Evolutionary conservation across 2,329 filamentous ascomycete species (phyloP).

Genomic region (Nannizziopsis barbatae): DNA sequence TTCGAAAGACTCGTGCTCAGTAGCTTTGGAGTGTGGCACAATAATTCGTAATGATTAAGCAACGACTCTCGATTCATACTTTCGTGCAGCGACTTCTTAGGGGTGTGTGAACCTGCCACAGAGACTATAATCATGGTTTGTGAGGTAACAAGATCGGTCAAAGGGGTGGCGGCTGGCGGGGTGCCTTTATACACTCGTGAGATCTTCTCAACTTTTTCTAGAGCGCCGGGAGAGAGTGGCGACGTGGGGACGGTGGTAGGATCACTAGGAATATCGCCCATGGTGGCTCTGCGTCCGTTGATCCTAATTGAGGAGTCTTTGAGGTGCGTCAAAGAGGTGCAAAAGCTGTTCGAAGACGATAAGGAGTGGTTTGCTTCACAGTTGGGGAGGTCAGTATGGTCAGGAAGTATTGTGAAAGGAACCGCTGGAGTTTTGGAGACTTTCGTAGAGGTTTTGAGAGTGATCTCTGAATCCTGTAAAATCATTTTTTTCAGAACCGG

Average conservation of each 20-base stretch:
- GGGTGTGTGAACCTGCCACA: too few relatives aligned
- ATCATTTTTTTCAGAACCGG: too few relatives aligned
- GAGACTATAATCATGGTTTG: too few relatives aligned
- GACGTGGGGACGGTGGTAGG: not conserved
- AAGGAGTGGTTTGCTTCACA: not conserved
- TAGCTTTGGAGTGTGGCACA: not conserved
- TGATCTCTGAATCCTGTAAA: too few relatives aligned
- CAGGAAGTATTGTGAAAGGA: not conserved
- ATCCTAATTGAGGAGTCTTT: not conserved
- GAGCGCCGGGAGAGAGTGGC: not conserved
- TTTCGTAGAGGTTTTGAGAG: too few relatives aligned
- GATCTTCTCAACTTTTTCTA: slow-evolving; percentile 2
- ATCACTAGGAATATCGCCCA: not conserved
- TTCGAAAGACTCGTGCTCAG: slow-evolving; percentile 1
- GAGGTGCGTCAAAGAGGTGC: not conserved
- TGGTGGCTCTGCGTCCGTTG: not conserved
- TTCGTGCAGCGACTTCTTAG: not conserved
- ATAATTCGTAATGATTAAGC: not conserved
- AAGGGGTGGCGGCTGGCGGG: too few relatives aligned
- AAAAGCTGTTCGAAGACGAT: not conserved
- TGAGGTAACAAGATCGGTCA: too few relatives aligned
- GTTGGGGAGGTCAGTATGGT: not conserved
- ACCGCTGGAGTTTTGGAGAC: not conserved
- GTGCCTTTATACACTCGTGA: not conserved
- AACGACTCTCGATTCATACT: not conserved